Percentiles rank a stretch among this genome's conserved stretches.
Conservation (phyloP, 192 early-diverging fungal species). For the Coemansia sp. region DNA sequence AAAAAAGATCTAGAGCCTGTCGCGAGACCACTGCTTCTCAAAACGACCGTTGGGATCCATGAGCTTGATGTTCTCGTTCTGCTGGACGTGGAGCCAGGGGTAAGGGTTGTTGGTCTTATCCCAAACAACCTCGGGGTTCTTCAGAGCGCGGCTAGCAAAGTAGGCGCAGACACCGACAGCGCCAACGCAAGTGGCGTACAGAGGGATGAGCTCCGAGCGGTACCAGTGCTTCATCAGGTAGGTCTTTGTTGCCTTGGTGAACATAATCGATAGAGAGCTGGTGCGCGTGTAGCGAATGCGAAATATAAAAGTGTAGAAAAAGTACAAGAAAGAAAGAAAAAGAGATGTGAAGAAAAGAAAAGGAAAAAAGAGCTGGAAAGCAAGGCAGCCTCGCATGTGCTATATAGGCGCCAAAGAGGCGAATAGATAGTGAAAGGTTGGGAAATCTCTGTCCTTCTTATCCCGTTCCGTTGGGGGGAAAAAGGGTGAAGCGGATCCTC, state of each 20-base stretch:
- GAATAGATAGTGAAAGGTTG: constrained; percentile 3
- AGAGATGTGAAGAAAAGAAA: constrained; percentile 16
- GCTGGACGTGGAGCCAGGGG: constrained; percentile 58
- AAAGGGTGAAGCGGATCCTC: neutral
- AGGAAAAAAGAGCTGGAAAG: constrained; percentile 14
- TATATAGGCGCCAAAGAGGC: constrained; percentile 4
- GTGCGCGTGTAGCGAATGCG: constrained; percentile 5
- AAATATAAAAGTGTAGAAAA: constrained; percentile 16
- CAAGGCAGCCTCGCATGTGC: neutral
- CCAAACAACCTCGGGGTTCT: constrained; percentile 57
- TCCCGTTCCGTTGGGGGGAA: constrained; percentile 16
- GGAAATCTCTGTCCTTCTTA: constrained; percentile 6
- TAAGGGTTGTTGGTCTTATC: constrained; percentile 55
- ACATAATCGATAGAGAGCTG: constrained; percentile 33
- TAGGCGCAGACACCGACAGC: constrained; percentile 48
- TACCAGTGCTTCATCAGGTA: constrained; percentile 60
- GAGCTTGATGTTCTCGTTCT: constrained; percentile 59
- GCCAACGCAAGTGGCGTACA: constrained; percentile 45
- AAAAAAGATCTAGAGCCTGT: constrained; percentile 54
- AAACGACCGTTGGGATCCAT: constrained; percentile 52
- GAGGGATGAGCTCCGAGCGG: constrained; percentile 57
- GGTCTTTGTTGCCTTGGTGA: constrained; percentile 49
- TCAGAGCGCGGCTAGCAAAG: constrained; percentile 43
- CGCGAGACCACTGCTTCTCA: constrained; percentile 56
- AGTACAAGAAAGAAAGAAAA: constrained; percentile 20